Conservation (phyloP, 2,329 filamentous ascomycete species). For the Pseudogymnoascus sp. region DNA sequence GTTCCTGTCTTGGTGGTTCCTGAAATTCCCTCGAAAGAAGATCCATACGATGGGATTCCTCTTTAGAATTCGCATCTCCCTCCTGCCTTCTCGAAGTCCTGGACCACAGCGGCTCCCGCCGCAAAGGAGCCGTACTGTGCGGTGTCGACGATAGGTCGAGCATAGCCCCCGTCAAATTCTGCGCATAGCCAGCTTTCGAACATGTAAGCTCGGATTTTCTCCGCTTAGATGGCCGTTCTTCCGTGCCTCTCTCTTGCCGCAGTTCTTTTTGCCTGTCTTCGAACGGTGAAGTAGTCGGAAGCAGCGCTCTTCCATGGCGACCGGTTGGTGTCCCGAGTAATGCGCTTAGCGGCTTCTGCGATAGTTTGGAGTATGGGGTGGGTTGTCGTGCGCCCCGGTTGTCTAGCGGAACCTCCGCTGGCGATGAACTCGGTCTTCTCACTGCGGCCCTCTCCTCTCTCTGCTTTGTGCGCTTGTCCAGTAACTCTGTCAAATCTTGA, state of each 20-base stretch:
- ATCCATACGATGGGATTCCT: not conserved
- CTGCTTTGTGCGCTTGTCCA: conserved; percentile 60
- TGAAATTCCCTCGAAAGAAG: conserved; percentile 29
- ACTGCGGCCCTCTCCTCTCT: conserved; percentile 39
- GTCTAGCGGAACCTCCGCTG: conserved; percentile 21
- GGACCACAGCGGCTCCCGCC: not conserved
- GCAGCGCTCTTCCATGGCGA: conserved; percentile 50
- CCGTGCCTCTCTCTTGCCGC: conserved; percentile 19
- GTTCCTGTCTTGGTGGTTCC: conserved; percentile 21
- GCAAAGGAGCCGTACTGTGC: not conserved
- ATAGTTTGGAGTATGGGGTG: conserved; percentile 34
- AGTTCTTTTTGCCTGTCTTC: conserved; percentile 41
- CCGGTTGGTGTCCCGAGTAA: conserved; percentile 58
- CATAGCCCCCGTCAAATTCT: conserved; percentile 42
- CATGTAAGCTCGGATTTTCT: conserved; percentile 20
- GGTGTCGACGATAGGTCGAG: conserved; percentile 33
- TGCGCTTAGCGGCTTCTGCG: conserved; percentile 52
- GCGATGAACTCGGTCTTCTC: conserved; percentile 22
- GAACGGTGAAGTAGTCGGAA: conserved; percentile 55
- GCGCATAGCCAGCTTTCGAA: conserved; percentile 35
- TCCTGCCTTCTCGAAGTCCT: not conserved
- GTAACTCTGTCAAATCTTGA: conserved; percentile 68
- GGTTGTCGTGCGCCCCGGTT: conserved; percentile 34
- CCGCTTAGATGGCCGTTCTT: conserved; percentile 19
- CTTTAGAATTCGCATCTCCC: not conserved